Evolutionary conservation across 2,329 filamentous ascomycete genomes (phyloP), one percentile per base, ranked within the genome.

Genomic region (Scytalidium lignicola): DNA sequence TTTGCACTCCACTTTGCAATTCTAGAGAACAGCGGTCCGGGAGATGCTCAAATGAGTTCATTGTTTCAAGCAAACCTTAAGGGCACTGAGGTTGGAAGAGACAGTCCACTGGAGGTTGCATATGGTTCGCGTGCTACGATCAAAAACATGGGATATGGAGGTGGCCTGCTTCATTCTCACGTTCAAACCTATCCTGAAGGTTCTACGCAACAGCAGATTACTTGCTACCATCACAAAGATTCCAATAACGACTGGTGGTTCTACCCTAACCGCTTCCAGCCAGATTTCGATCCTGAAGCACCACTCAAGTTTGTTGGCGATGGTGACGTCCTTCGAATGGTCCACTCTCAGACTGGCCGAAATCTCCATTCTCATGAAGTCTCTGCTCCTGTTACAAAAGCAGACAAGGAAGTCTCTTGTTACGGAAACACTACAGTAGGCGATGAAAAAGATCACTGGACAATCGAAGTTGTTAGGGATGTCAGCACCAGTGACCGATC

Each of bases 191-290:
- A 90, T 67, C 92, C 92, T 0, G 91, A 96, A 65, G 93, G 92
- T 26, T 97, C 93, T 32, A 74, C 74, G 46, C 93, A 99, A 71
- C 95, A 99, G 70, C 93, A 99, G 68, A 85, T 99, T 54, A 99
- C 93, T 55, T 99, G 95, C 76, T 99, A 99, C 72, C 93, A 99
- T 72, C 93, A 99, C 78, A 99, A 99, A 69, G 93, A 99, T 75
- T 80, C 92, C 67, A 99, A 99, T 80, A 99, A 99, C 68, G 93
- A 99, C 68, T 99, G 93, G 93, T 96, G 95, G 73, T 91, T 99
- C 71, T 96, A 96, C 68, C 93, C 93, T 21, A 96, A 92, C 73
- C 88, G 95, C 55, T 71, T 76, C 47, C 81, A 95, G 51, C 71
- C 78, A 20, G 85, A 87, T 17, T 96, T 84, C 63, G 77, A 91